These are phyloP conservation scores for Coemansia sp. DNA, from an alignment of 192 early-diverging fungal species.

Conservation along the genomic window DNA sequence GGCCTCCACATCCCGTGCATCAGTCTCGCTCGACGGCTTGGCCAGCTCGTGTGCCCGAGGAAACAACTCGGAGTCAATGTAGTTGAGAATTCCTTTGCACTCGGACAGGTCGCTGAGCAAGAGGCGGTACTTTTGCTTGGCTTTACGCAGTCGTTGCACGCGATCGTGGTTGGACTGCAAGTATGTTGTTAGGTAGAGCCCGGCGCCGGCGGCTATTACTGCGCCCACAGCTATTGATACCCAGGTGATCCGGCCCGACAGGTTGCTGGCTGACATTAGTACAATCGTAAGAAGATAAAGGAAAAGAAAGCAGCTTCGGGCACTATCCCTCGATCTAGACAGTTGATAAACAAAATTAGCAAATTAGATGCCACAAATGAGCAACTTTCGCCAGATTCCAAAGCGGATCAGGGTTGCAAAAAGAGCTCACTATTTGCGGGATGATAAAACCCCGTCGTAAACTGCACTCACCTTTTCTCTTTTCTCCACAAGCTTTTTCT, in stretches of 20 bases:
- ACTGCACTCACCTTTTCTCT: background rate
- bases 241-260: background rate
- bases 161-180: constrained; percentile 27
- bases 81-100: constrained; percentile 35
- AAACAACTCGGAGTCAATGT: constrained; percentile 27
- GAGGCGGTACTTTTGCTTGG: constrained; percentile 27
- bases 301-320: too few species aligned
- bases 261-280: background rate
- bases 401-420: constrained; percentile 4
- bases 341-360: background rate
- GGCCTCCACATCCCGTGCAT: background rate
- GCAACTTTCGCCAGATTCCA: constrained; percentile 2
- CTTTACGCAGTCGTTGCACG: constrained; percentile 25
- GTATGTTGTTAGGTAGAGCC: constrained; percentile 20
- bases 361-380: constrained; percentile 1
- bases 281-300: too few species aligned
- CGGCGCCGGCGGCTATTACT: constrained; percentile 20
- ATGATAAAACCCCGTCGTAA: background rate
- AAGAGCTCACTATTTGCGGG: background rate
- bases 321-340: too few species aligned
- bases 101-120: constrained; percentile 36
- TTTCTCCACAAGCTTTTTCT: background rate
- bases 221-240: constrained; percentile 8
- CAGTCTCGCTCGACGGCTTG: background rate
- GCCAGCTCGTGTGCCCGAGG: constrained; percentile 19